These are phyloP conservation scores for Clonostachys sp. DNA, from an alignment of 2,329 filamentous ascomycete species.

Conservation along the genomic window DNA sequence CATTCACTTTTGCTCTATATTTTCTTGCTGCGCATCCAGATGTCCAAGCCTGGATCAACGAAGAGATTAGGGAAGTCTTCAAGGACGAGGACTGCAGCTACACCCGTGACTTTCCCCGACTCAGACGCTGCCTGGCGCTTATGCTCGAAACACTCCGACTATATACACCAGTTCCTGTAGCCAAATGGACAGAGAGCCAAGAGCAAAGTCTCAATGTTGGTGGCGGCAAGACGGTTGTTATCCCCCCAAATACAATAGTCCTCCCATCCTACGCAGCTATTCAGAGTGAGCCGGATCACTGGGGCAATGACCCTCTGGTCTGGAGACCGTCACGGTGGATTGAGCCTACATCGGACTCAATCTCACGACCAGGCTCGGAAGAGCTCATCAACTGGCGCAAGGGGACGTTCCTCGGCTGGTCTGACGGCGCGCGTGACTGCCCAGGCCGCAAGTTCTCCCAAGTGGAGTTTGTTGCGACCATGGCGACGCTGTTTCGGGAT, in stretches of 20 bases:
- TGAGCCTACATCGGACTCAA: not conserved
- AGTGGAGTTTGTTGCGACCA: constrained; percentile 21
- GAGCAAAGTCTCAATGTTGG: not conserved
- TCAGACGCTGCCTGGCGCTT: constrained; percentile 30
- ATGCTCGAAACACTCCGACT: constrained; percentile 37
- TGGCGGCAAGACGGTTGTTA: not conserved
- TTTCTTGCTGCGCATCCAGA: constrained; percentile 36
- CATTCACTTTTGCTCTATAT: constrained; percentile 32
- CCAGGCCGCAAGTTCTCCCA: constrained; percentile 22
- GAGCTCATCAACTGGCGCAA: not conserved
- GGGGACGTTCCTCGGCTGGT: constrained; percentile 12
- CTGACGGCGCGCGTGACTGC: constrained; percentile 19
- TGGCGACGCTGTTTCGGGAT: constrained; percentile 15
- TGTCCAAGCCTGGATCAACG: constrained; percentile 37
- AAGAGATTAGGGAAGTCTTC: constrained; percentile 26
- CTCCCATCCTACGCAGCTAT: constrained; percentile 1
- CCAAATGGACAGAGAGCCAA: constrained; percentile 13
- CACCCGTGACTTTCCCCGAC: not conserved
- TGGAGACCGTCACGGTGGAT: constrained; percentile 14
- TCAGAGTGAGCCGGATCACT: constrained; percentile 5
- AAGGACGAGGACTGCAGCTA: constrained; percentile 3
- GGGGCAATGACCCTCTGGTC: constrained; percentile 9
- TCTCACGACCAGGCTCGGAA: not conserved
- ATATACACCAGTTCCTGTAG: constrained; percentile 21
- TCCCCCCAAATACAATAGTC: constrained; percentile 3